Evolutionary conservation across 768 basidiomycete genomes (phyloP), one percentile per base, ranked within the genome.

Genomic region (Daedaleopsis sinensis): DNA sequence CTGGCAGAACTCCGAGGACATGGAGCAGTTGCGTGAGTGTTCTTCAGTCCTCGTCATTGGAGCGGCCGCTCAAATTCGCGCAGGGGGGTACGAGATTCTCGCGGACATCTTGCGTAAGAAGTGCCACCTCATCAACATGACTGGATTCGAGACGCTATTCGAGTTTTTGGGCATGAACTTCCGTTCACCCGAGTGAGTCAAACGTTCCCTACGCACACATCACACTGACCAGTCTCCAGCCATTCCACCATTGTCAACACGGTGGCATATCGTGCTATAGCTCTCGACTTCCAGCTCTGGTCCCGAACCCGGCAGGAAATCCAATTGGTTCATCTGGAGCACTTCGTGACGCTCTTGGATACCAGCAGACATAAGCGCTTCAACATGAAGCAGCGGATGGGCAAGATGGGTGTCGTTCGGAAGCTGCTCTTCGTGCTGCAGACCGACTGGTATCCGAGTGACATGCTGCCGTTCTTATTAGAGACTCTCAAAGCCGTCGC

Each of bases 1-100:
- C 67, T 98, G 96, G 96, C 85, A 92, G 68, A 94, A 93, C 68
- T 95, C 92, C 38, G 95, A 96, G 70, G 96, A 97, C 66, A 94
- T 96, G 89, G 95, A 96, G 70, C 80, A 89, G 37, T 75, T 94
- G 56, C 86, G 94, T 94, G 67, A 68, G 89, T 79, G 13, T 4
- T n/a, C 3, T 16, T 16, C 15, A 3, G 1, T 23, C 3, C n/a
- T 53, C 27, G 6, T 18, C 38, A 24, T 47, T 23, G 5, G 12
- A 37, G 19, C 0, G 4, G 19, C 16, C 52, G 44, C 39, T 59
- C 16, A 18, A 36, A 1, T 27, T 12, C n/a, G 18, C 35, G 4
- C 65, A 94, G 93, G 88, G 56, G 95, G 94, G 11, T 98, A 96
- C 67, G 95, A 96, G 55, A 87, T 94, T 39, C 79, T 98, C 4